Evolutionary conservation across 2,329 filamentous ascomycete species (phyloP).

Genomic region (Aureobasidium lini): DNA sequence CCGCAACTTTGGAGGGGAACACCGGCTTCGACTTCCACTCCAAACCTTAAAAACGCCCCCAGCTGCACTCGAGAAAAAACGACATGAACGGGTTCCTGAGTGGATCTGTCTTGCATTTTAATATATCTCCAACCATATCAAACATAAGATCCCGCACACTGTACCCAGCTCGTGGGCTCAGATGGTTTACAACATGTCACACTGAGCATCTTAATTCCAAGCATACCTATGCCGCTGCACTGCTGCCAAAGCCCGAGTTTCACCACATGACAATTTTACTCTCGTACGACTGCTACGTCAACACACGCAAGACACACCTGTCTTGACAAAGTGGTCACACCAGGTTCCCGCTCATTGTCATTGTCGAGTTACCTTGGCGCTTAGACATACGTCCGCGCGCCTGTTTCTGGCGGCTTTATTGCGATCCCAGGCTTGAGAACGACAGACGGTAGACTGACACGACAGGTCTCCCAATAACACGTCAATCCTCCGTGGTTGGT

Average conservation of each 20-base stretch:
- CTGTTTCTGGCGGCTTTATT: neutral
- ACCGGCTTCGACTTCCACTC: neutral
- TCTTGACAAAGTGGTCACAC: neutral
- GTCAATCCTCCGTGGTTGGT: neutral
- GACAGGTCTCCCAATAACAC: neutral
- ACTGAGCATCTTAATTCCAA: neutral
- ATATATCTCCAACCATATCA: neutral
- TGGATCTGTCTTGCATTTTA: neutral
- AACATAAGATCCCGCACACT: neutral
- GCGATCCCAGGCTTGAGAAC: neutral
- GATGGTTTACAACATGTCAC: neutral
- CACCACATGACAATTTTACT: constrained; percentile 9
- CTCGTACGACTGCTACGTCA: constrained; percentile 10
- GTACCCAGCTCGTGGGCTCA: neutral
- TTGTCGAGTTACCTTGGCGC: neutral
- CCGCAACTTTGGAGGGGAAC: neutral
- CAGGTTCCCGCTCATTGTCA: neutral
- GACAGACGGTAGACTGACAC: neutral
- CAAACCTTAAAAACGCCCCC: constrained; percentile 3
- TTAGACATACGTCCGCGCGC: neutral
- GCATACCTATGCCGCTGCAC: neutral
- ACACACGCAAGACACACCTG: neutral
- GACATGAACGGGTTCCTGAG: neutral
- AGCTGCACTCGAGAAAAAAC: neutral
- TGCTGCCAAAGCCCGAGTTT: constrained; percentile 3